Percentiles rank a stretch among this genome's conserved stretches.
phyloP scores from a whole-genome alignment of 371 early-diverging fungal genomes.

The Mucor plumbeus region DNA sequence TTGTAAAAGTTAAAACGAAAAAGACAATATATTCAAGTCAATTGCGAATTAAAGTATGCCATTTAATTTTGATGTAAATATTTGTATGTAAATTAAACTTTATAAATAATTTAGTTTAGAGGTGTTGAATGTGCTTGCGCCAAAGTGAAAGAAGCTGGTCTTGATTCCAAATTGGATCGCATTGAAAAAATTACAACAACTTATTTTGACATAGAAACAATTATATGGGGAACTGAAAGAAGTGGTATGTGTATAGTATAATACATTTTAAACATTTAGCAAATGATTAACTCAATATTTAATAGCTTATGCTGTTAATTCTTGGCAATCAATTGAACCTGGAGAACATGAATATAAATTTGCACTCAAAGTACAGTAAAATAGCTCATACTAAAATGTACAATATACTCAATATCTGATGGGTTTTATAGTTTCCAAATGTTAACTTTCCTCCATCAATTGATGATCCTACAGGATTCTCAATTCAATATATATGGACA shows the following conservation, averaged over 20 bases:
- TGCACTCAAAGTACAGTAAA: slow-evolving; percentile 48
- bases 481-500: slow-evolving; percentile 51
- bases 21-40: not conserved
- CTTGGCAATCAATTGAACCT: slow-evolving; percentile 43
- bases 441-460: slow-evolving; percentile 44
- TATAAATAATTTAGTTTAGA: slow-evolving; percentile 13
- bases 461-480: slow-evolving; percentile 38
- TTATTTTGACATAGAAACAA: slow-evolving; percentile 20
- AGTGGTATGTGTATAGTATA: slow-evolving; percentile 13
- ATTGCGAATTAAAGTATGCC: not conserved
- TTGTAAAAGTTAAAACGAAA: not conserved
- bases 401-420: not conserved
- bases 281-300: not conserved
- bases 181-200: slow-evolving; percentile 22
- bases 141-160: slow-evolving; percentile 17
- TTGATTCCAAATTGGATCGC: slow-evolving; percentile 9
- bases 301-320: slow-evolving; percentile 25
- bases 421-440: slow-evolving; percentile 35
- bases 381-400: not conserved
- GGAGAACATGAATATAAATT: slow-evolving; percentile 48
- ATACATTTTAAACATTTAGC: not conserved
- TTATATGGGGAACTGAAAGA: slow-evolving; percentile 18
- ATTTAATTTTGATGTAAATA: not conserved
- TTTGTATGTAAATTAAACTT: not conserved
- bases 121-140: slow-evolving; percentile 22